Evolutionary conservation across 2,329 filamentous ascomycete species (phyloP).

Genomic region (Ophiostoma sp.): DNA sequence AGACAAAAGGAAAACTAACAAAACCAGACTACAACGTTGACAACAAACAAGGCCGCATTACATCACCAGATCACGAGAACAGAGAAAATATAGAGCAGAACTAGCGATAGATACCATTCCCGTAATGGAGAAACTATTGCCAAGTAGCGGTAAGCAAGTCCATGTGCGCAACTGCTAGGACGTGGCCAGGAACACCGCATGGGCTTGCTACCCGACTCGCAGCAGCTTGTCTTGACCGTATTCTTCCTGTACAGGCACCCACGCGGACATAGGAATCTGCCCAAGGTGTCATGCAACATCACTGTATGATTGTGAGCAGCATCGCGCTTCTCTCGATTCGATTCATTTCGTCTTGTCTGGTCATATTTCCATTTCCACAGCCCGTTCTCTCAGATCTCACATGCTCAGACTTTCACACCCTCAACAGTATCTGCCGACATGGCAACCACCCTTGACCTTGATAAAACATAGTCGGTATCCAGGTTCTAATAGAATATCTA

Average conservation of each 20-base stretch:
- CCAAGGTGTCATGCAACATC: background rate
- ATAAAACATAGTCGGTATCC: background rate
- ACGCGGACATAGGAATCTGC: background rate
- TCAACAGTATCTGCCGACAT: background rate
- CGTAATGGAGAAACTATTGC: background rate
- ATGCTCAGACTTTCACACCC: background rate
- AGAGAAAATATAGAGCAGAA: background rate
- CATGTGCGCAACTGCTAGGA: background rate
- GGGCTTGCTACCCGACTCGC: background rate
- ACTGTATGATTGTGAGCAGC: background rate
- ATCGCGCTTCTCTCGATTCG: background rate
- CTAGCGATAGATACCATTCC: background rate
- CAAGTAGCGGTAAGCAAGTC: background rate
- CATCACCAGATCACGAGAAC: background rate
- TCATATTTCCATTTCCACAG: background rate
- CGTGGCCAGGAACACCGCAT: background rate
- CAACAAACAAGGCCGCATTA: conserved; percentile 8
- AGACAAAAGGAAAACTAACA: conserved; percentile 8
- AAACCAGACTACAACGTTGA: background rate
- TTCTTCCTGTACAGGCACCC: background rate
- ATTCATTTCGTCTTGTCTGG: background rate
- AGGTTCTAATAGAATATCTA: background rate
- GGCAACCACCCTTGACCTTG: too few relatives aligned
- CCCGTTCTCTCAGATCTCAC: background rate
- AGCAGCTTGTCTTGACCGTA: background rate